Evolutionary conservation across 2,329 filamentous ascomycete genomes (phyloP), one percentile per base, ranked within the genome.

Genomic region (Periconia macrospinosa): DNA sequence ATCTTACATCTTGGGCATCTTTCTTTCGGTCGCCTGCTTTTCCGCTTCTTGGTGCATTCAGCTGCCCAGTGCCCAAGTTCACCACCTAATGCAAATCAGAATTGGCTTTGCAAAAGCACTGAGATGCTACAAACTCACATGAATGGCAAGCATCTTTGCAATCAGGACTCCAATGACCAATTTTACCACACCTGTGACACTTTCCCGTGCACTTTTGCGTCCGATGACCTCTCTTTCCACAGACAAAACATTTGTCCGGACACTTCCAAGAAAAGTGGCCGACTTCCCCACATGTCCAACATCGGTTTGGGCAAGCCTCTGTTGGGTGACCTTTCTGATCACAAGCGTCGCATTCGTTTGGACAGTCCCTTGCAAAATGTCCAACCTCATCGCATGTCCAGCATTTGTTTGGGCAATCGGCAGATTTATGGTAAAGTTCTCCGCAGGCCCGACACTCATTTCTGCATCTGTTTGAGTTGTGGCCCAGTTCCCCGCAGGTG

Each of bases 371-470:
- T 8, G 47, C 47, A 6, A 42, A 30, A 18, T 49, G 47, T 19
- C 47, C 47, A 19, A 23, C 35, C 20, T 19, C 18, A n/a, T 43
- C 37, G 40, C 47, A 49, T 15, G 35, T 43, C 37, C 47, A 49
- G 47, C 47, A 49, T 30, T 49, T 49, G 47, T 42, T 42, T 19
- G 47, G 47, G 27, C 47, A 49, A 13, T 42, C n/a, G 47, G n/a
- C 2, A 35, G n/a, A 42, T 23, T 45, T 45, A 13, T 45, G 0
- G 63, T 57, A 0, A 59, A 60, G 23, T 68, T 71, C 37, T 76
- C 76, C 6, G 77, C 73, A 1, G 54, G 53, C 9, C 73, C 72
- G 19, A 47, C 63, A 9, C 61, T 54, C 0, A 69, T 20, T 1
- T 79, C 45, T 2, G 74, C 69, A 0, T 62, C n/a, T 19, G 78